Evolutionary conservation across 352 stramenopile genomes (phyloP).

Genomic region (Globisporangium viniferum): DNA sequence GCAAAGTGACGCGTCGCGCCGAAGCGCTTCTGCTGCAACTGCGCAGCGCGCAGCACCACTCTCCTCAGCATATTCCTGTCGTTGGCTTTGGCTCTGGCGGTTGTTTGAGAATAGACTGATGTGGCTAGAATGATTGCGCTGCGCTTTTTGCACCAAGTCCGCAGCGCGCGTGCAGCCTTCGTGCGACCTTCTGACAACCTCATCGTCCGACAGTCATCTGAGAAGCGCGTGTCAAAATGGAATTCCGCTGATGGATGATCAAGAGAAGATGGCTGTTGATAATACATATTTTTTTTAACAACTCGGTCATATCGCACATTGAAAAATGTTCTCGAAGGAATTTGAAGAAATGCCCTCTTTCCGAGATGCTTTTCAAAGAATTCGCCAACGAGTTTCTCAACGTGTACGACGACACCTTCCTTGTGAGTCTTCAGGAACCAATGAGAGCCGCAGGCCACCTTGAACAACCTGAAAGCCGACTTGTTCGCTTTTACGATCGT

Average conservation of each 20-base stretch:
- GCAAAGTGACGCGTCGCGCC: constrained; percentile 19
- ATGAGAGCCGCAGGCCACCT: too few species aligned
- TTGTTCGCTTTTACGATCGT: too few species aligned
- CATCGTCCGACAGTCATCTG: neutral
- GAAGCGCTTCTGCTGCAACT: constrained; percentile 13
- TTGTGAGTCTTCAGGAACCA: too few species aligned
- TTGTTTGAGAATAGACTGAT: neutral
- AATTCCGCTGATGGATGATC: neutral
- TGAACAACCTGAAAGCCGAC: too few species aligned
- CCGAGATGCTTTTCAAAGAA: too few species aligned
- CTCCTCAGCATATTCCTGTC: constrained; percentile 24
- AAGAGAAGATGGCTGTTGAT: neutral
- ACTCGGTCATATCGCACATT: neutral
- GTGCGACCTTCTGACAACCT: constrained; percentile 5
- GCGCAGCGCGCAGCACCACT: constrained; percentile 31
- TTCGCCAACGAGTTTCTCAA: too few species aligned
- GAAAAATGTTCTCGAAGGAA: too few species aligned
- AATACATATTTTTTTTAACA: too few species aligned
- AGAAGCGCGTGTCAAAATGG: neutral
- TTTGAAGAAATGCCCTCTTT: too few species aligned
- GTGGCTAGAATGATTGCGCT: constrained; percentile 3
- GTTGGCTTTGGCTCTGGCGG: neutral
- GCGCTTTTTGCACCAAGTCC: neutral
- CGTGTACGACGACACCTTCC: too few species aligned
- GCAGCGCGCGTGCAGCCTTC: constrained; percentile 12